phyloP scores from a whole-genome alignment of 345 rosid species.

The Acer campestre region DNA sequence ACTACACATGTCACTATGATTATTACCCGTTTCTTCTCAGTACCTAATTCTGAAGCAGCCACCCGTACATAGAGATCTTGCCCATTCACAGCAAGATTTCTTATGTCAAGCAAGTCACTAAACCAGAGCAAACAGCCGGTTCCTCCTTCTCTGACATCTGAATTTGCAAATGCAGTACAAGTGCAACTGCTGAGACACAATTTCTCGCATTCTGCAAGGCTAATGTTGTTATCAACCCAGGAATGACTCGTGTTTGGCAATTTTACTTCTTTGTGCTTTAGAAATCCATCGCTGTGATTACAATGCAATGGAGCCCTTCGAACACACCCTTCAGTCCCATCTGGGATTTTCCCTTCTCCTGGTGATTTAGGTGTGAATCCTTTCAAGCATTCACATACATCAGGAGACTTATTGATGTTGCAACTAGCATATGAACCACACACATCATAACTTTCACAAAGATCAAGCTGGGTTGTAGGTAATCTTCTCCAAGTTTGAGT shows the following conservation, averaged over 20 bases:
- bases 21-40: neutral
- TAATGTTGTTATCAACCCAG: conserved; percentile 14
- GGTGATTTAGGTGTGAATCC: conserved; percentile 18
- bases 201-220: conserved; percentile 16
- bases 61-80: conserved; percentile 16
- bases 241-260: conserved; percentile 16
- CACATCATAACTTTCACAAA: conserved; percentile 9
- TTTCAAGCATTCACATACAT: conserved; percentile 13
- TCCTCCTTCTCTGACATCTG: conserved; percentile 19
- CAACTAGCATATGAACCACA: conserved; percentile 27
- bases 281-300: conserved; percentile 7
- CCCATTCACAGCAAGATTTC: neutral
- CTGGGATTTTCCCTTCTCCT: neutral
- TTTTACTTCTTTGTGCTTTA: neutral
- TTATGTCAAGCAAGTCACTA: conserved; percentile 18
- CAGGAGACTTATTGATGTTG: conserved; percentile 1
- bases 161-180: conserved; percentile 26
- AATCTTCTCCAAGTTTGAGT: neutral
- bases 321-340: conserved; percentile 13
- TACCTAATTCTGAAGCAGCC: conserved; percentile 30
- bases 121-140: conserved; percentile 22
- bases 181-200: conserved; percentile 22
- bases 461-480: neutral
- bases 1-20: neutral
- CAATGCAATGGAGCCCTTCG: conserved; percentile 11